These are phyloP conservation scores for Tolypocladium nubicola DNA, from an alignment of 2,329 filamentous ascomycete species.

Conservation along the genomic window DNA sequence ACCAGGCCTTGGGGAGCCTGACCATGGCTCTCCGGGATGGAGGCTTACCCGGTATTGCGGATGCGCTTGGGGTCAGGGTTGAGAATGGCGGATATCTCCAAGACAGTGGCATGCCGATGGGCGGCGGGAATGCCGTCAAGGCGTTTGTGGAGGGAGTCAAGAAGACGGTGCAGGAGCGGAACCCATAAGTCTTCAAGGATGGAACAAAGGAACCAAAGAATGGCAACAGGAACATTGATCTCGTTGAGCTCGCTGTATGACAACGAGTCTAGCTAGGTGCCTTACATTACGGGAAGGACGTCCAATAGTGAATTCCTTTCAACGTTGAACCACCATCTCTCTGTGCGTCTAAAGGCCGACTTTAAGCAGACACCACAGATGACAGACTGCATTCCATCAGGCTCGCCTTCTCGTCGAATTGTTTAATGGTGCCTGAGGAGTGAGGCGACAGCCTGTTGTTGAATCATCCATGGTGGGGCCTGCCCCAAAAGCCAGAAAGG, in stretches of 20 bases:
- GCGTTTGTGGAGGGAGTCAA: slow-evolving; percentile 86
- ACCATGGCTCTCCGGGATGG: slow-evolving; percentile 85
- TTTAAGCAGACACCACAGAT: neutral
- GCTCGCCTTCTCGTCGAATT: neutral
- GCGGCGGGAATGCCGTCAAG: slow-evolving; percentile 80
- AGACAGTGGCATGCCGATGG: slow-evolving; percentile 71
- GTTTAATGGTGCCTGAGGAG: neutral
- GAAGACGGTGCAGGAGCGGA: slow-evolving; percentile 57
- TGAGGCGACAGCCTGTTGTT: neutral
- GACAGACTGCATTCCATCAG: neutral
- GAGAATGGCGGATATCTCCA: slow-evolving; percentile 75
- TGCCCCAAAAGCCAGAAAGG: neutral
- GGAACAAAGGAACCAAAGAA: no score
- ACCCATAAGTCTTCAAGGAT: slow-evolving; percentile 8
- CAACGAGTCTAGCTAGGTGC: neutral
- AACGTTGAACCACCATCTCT: neutral
- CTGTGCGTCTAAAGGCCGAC: no score
- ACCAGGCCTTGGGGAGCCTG: slow-evolving; percentile 73
- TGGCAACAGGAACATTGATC: neutral
- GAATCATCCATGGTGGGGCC: neutral
- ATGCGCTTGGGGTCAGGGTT: slow-evolving; percentile 71
- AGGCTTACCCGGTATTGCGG: slow-evolving; percentile 79
- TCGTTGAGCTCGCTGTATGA: neutral
- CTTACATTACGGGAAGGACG: neutral
- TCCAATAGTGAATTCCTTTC: no score